Evolutionary conservation across 2,329 filamentous ascomycete species (phyloP), one percentile per base, ranked within the genome.

Genomic region (Byssochlamys sp.): DNA sequence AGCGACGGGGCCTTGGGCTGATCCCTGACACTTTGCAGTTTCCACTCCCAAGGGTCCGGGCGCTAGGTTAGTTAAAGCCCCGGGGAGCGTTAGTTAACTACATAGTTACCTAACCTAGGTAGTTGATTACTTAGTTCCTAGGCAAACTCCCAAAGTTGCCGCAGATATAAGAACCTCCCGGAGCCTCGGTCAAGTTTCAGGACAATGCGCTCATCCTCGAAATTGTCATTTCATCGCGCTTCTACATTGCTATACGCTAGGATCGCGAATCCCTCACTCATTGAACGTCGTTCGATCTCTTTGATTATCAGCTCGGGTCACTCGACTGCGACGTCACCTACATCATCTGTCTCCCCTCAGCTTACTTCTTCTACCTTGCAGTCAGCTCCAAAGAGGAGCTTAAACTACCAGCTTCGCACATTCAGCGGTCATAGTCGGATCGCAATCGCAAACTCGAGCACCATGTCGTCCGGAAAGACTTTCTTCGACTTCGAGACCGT

Each of bases 401-500:
- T 51, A 24, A 26, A 28, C 5, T n/a, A 2, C 27, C 49, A 51
- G 24, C 26, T 4, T 28, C 24, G 49, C 26, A 14, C 5, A 51
- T 51, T 10, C 49, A 26, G 14, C 11, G 10, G 49, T 9, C 24
- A 51, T 26, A 51, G 9, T 28, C 48, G 35, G 27, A 29, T 4
- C 33, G 28, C 25, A 55, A 29, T 4, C 33, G 28, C 25, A 55
- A 7, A 29, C 45, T 48, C 56, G 49, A 50, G 14, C 52, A 78
- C 67, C 65, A 84, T 84, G 81, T 67, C 81, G 24, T 82, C 81
- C 58, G 81, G 81, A 55, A 83, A 81, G 19, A 75, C 68, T 31
- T 84, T 84, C 70, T 83, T 76, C 75, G 80, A 84, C 57, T 84
- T 84, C 70, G 80, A 80, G 73, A 80, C 81, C 52, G 75, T 76